These are phyloP conservation scores for Vanilla planifolia DNA, from an alignment of 106 monocot genomes.

Conservation along the genomic window DNA sequence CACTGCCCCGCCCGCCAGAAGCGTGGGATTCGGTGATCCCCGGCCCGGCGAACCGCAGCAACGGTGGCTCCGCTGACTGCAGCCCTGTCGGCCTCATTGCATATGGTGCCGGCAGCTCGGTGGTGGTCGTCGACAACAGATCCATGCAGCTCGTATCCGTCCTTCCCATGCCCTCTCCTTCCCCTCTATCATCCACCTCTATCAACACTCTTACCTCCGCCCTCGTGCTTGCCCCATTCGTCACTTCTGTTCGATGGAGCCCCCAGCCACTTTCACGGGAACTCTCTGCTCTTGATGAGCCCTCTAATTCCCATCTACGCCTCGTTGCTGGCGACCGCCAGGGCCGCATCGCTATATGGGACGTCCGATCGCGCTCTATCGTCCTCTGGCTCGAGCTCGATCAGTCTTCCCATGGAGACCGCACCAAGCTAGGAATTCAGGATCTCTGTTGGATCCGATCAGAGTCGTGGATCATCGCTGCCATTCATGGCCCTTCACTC, in stretches of 20 bases:
- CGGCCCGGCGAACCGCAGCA: constrained; percentile 77
- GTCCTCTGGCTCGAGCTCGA: constrained; percentile 60
- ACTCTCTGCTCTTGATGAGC: constrained; percentile 40
- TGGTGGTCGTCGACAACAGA: constrained; percentile 63
- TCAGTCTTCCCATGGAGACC: constrained; percentile 14
- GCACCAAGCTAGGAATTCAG: constrained; percentile 59
- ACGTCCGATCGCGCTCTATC: constrained; percentile 60
- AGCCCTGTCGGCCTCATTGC: constrained; percentile 69
- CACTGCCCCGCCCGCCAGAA: constrained; percentile 15
- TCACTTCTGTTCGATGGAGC: constrained; percentile 69
- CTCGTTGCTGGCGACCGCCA: constrained; percentile 88
- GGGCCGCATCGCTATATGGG: constrained; percentile 83
- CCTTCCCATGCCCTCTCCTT: constrained; percentile 68
- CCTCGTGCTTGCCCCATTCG: constrained; percentile 59
- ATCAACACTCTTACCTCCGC: constrained; percentile 19
- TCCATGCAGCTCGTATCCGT: constrained; percentile 82
- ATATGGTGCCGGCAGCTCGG: constrained; percentile 72
- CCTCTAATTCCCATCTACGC: constrained; percentile 48
- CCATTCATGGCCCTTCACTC: constrained; percentile 70
- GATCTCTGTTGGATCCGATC: constrained; percentile 94
- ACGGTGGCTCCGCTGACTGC: constrained; percentile 60
- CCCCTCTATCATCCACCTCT: constrained; percentile 9
- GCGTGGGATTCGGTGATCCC: constrained; percentile 66
- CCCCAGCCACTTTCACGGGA: constrained; percentile 48
- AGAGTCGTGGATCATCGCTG: constrained; percentile 65